Percentiles rank a stretch among this genome's conserved stretches.
Evolutionary conservation across 805 yeast genomes (phyloP).

Genomic region (Starmerella cellae): DNA sequence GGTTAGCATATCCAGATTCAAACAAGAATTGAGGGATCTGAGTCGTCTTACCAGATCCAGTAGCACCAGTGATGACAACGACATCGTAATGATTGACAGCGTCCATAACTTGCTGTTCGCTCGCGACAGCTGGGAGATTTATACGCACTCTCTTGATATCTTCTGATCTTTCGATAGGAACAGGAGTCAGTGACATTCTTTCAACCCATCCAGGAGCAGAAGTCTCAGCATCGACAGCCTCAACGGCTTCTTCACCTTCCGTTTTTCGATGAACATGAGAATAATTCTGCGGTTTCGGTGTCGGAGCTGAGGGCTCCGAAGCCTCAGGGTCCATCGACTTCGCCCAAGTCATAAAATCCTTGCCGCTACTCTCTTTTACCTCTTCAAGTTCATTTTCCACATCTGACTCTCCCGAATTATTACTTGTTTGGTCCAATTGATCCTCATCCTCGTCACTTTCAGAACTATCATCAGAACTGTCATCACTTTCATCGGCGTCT

Average conservation of each 20-base stretch:
- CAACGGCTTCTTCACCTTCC: conserved; percentile 68
- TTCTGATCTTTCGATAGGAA: conserved; percentile 50
- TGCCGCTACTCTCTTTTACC: conserved; percentile 33
- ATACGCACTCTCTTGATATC: conserved; percentile 56
- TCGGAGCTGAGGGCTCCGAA: conserved; percentile 43
- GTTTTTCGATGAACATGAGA: conserved; percentile 52
- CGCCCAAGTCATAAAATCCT: conserved; percentile 81
- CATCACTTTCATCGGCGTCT: conserved; percentile 33
- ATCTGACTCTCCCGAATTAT: conserved; percentile 6
- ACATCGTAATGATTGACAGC: conserved; percentile 87
- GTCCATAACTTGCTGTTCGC: conserved; percentile 90
- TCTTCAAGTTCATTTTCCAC: conserved; percentile 16
- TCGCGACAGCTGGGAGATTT: conserved; percentile 74
- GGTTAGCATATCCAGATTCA: conserved; percentile 78
- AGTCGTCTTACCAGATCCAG: conserved; percentile 97
- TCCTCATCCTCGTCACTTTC: conserved; percentile 41
- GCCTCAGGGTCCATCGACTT: conserved; percentile 46
- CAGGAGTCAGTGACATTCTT: conserved; percentile 43
- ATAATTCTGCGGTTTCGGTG: conserved; percentile 37
- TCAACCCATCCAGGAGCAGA: conserved; percentile 12
- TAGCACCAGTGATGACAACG: conserved; percentile 87
- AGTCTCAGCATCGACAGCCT: conserved; percentile 47
- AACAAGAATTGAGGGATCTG: conserved; percentile 93
- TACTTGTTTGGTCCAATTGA: conserved; percentile 28
- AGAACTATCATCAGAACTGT: conserved; percentile 44